Base-by-base conservation (phyloP, 176 grass and related monocot genomes). In the Oryza rufipogon region DNA sequence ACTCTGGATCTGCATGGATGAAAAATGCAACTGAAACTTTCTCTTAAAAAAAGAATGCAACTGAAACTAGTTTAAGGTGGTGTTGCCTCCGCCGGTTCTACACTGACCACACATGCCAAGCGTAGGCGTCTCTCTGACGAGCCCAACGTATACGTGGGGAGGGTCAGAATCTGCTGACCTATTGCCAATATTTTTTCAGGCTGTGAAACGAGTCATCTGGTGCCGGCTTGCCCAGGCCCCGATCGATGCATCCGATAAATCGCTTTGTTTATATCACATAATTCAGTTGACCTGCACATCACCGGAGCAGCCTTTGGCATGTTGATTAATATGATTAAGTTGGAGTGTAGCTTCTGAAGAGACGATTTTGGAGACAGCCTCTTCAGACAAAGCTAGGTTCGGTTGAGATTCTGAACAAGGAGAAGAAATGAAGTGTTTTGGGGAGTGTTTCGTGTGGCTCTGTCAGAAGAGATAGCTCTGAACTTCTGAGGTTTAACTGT, bases 241-340 rank as follows among this genome's bases (percentile, higher is more conserved):
- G 74, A 74, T 83, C 79, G 47, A 58, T 56, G 70, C 51, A 52
- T 23, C 52, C 54, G 39, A 41, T 41, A 41, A 28, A 72, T 67
- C 30, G 15, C 13, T 56, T 86, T 86, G 47, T 86, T 78, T 86
- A 86, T 38, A 86, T 38, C 25, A 39, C 30, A 38, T 69, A 70
- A n/a, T 47, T 32, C 66, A 38, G 68, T 82, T 86, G 73, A 83
- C 79, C 83, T 86, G 74, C 68, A 83, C 68, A 83, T 86, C 70
- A 13, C 49, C 49, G 22, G 20, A 47, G 54, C 23, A 45, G 63
- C 64, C 66, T 64, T 70, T 80, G 71, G 65, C 71, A 66, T 65
- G 66, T 73, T 32, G 68, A 78, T 86, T 82, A 44, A 2, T 38
- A 82, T 86, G 46, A 38, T 2, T 77, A 90, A 78, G 30, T 32